A percentile compares a stretch with the other conserved stretches of the same genome.
phyloP scores from a whole-genome alignment of 345 rosid species.

The Sisymbrium irio region DNA sequence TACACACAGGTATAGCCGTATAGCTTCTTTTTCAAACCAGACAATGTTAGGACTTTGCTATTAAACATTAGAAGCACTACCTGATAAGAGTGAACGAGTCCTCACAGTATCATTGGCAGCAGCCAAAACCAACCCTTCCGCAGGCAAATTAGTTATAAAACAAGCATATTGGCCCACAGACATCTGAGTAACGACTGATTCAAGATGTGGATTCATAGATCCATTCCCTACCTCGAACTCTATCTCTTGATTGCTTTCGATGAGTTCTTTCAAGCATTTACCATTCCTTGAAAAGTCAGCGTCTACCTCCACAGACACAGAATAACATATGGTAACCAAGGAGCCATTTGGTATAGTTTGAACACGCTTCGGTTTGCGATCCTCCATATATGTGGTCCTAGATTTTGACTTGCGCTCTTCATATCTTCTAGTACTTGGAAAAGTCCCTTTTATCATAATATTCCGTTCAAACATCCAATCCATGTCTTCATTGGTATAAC shows the following conservation, averaged over 20 bases:
- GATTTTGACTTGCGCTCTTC: no score
- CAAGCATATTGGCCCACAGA: conserved; percentile 72
- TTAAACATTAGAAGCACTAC: no score
- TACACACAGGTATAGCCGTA: no score
- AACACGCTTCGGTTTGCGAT: background rate
- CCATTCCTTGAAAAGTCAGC: conserved; percentile 7
- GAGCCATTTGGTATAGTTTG: conserved; percentile 48
- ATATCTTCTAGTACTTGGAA: no score
- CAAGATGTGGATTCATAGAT: conserved; percentile 42
- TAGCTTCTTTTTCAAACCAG: no score
- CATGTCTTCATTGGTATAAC: conserved; percentile 30
- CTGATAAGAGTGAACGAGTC: no score
- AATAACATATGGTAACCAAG: conserved; percentile 47
- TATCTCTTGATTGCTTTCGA: conserved; percentile 68
- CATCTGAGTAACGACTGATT: conserved; percentile 46
- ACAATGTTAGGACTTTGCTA: background rate
- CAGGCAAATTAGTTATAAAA: conserved; percentile 13
- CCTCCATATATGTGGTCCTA: no score
- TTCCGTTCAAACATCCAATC: conserved; percentile 23
- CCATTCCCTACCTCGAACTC: conserved; percentile 82
- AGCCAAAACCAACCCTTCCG: no score
- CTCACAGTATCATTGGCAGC: background rate
- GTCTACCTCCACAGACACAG: conserved; percentile 42
- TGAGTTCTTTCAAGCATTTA: conserved; percentile 47
- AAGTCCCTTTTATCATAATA: conserved; percentile 4